phyloP scores from a whole-genome alignment of 2,329 filamentous ascomycete genomes.

The Domatiomyces catenatus region DNA sequence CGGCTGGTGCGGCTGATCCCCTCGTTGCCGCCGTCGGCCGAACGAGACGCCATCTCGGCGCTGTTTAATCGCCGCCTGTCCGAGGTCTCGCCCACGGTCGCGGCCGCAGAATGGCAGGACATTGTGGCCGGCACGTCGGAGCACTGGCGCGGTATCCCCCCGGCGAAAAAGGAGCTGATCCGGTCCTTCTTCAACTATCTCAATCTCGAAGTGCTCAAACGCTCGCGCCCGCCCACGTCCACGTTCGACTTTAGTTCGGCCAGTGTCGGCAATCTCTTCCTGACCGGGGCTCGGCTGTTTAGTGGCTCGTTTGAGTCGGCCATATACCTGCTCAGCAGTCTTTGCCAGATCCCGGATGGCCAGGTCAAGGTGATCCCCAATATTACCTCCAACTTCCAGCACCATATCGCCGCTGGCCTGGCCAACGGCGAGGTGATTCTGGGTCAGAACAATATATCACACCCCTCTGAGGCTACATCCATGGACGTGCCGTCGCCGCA shows the following conservation, averaged over 20 bases:
- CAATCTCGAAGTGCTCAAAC: constrained; percentile 64
- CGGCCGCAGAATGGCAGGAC: constrained; percentile 68
- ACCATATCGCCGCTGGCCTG: constrained; percentile 79
- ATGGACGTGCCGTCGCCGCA: constrained; percentile 16
- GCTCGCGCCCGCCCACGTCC: constrained; percentile 51
- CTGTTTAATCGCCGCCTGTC: constrained; percentile 82
- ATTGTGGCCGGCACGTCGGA: constrained; percentile 70
- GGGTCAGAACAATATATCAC: constrained; percentile 84
- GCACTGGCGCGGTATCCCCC: constrained; percentile 57
- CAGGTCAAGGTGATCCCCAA: constrained; percentile 69
- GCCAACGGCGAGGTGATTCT: constrained; percentile 63
- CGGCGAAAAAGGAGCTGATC: constrained; percentile 60
- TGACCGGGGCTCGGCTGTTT: constrained; percentile 76
- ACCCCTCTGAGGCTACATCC: constrained; percentile 41
- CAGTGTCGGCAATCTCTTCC: constrained; percentile 63
- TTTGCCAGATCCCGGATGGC: constrained; percentile 63
- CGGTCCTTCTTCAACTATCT: constrained; percentile 61
- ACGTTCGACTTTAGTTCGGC: constrained; percentile 65
- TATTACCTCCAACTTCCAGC: constrained; percentile 87
- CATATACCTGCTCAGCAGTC: constrained; percentile 74
- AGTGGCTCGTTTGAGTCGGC: constrained; percentile 84
- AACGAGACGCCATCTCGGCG: constrained; percentile 59
- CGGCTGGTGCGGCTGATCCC: constrained; percentile 85
- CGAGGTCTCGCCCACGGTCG: constrained; percentile 37
- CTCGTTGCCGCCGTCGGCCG: constrained; percentile 40